Base-by-base conservation (phyloP, 2,329 filamentous ascomycete species). In the Trichoderma citrinoviride region DNA sequence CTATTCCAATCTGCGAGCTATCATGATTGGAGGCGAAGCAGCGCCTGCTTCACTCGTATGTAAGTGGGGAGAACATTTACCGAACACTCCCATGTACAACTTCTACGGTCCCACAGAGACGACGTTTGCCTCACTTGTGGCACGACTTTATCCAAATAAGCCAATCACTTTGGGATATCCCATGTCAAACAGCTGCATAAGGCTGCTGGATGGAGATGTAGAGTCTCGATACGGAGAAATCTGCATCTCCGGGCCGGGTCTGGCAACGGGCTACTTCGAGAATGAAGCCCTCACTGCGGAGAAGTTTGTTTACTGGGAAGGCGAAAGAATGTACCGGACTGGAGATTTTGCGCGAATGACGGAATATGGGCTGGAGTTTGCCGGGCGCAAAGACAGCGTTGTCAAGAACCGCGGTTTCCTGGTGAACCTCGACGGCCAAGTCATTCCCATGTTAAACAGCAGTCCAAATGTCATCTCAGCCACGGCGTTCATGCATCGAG, bases 1-100 rank as follows among this genome's bases (percentile, higher is more conserved):
- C 43, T 57, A 44, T 14, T 46, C 54, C 3, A 57, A 57, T 2
- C 4, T 57, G 41, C 54, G 54, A 10, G 27, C 54, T 19, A 46
- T 57, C 43, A 44, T 57, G 54, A 43, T 57, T 8, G 54, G 54
- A 10, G 54, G 54, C 29, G 54, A 57, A 57, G 54, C 54, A 44
- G 23, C 54, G 2, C 54, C 54, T 4, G 21, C 41, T 17, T 44
- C 54, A 21, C 43, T 57, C 5, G 54, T 57, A 7, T 41, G 54
- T 25, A 57, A 57, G n/a, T 57, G 54, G 54, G 54, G 40, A 46
- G 41, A 23, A 46, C 21, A 25, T 33, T 21, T 57, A 7, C 54
- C 54, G 7, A 57, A n/a, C 3, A 46, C 54, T 33, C 10, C 54
- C n/a, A 57, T 57, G 19, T 57, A 57, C 2, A 57, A 57, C 27